Evolutionary conservation across 139 green algal genomes (phyloP).

Genomic region (Auxenochlorella pyrenoidosa): DNA sequence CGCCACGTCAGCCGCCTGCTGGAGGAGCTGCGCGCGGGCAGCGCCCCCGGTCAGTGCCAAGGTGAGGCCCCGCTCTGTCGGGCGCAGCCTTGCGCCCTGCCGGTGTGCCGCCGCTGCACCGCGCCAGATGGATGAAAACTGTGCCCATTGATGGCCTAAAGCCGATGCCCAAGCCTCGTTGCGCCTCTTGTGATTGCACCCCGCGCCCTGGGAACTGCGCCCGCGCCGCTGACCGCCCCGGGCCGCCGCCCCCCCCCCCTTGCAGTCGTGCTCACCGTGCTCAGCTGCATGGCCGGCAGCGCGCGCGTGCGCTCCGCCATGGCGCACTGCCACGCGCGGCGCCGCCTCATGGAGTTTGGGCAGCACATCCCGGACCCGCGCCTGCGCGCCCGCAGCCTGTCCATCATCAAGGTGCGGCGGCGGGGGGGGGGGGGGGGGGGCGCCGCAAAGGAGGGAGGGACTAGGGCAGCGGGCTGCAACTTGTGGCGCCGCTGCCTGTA

Average conservation of each 20-base stretch:
- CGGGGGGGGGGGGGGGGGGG: no score
- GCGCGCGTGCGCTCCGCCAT: slow-evolving; percentile 4
- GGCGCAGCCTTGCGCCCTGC: no score
- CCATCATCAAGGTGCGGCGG: slow-evolving; percentile 41
- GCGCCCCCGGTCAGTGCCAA: slow-evolving; percentile 35
- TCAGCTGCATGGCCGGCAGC: slow-evolving; percentile 47
- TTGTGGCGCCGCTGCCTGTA: no score
- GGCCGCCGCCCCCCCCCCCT: neutral
- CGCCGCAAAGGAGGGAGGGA: no score
- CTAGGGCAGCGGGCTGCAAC: no score
- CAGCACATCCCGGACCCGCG: slow-evolving; percentile 27
- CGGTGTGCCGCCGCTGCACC: no score
- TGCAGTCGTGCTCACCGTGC: slow-evolving; percentile 47
- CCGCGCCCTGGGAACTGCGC: no score
- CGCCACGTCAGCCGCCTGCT: slow-evolving; percentile 18
- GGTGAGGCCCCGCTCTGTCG: neutral
- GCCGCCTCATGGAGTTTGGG: slow-evolving; percentile 32
- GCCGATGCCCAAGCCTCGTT: no score
- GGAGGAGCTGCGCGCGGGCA: slow-evolving; percentile 1
- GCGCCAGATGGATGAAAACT: no score
- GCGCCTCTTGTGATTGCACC: no score
- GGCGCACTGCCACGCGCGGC: slow-evolving; percentile 5
- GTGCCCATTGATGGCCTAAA: no score
- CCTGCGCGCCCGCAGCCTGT: slow-evolving; percentile 36
- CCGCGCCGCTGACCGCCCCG: neutral